Evolutionary conservation across 2,329 filamentous ascomycete genomes (phyloP), one percentile per base, ranked within the genome.

Genomic region (Verticillium isaacii): DNA sequence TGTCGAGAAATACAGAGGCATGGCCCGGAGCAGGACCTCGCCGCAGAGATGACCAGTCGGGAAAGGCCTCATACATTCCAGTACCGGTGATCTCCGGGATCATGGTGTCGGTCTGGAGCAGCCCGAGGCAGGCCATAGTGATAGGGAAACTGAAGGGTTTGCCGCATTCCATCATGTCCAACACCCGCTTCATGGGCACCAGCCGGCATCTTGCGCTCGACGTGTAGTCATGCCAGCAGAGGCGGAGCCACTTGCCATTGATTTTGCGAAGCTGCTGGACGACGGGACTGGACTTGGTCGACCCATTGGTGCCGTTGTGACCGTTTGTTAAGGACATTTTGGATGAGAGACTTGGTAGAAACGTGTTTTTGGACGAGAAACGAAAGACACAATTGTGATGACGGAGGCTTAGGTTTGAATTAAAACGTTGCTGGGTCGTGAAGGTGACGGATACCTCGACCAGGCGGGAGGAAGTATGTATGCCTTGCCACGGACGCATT

Each of bases 1-100:
- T 92, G 66, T 87, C 84, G 37, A 84, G 86, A 70, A 89, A 85
- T 12, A 90, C 84, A 29, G 84, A 90, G 9, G 87, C 84, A 52
- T 91, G 87, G 3, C 82, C 80, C 15, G 84, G 76, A 14, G 82
- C 82, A 0, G 83, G 85, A 2, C 88, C 88, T 0, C 74, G 72
- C 6, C 81, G 81, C 5, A 94, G 75, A 1, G 84, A 89, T 1
- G 77, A 75, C 57, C 91, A 78, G 66, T 93, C 89, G 0, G 90
- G 88, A 56, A 85, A 77, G 5, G 93, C 75, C 29, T 82, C 82
- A 65, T 90, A 90, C 68, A 89, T 85, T 0, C 90, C 91, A 0
- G 83, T 84, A 0, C 86, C 77, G 0, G 79, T 79, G 39, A 82
- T 79, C 1, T 82, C 81, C 0, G 82, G 76, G 0, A 85, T 82